Base-by-base conservation (phyloP, 2,329 filamentous ascomycete genomes). In the Arthroderma sp. region DNA sequence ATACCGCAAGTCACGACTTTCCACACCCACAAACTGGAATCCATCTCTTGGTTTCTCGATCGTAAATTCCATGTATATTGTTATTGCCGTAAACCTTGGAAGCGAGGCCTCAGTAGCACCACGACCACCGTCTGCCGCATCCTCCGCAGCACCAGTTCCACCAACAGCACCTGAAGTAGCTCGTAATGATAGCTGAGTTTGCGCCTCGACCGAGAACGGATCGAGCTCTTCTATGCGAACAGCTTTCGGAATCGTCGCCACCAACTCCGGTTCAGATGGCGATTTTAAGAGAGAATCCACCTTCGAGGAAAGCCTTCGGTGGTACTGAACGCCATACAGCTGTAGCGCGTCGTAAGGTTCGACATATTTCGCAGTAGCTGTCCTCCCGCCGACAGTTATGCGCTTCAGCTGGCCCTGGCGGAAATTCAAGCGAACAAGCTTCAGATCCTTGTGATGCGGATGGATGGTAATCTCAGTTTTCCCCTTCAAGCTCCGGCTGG, bases 11-110 rank as follows among this genome's bases (percentile, higher is more conserved):
- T 96, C 91, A 54, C 84, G 81, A 58, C 85, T 83, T 47, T 89
- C 84, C 38, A 93, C 81, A 2, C 93, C 91, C 15, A 94, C 88
- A 71, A 96, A 98, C 60, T 96, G 91, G 58, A 97, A 71, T 21
- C 89, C 91, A 69, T 98, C 93, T 49, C 88, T 81, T 54, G 91
- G 85, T 63, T 82, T 82, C 54, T 82, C 82, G 35, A 88, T 82
- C 21, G 79, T 76, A 67, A 95, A 98, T 35, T 93, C 87, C 58
- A 96, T 86, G 51, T 80, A 78, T 47, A 88, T 68, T 52, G 75
- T 79, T 53, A 88, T 67, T n/a, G 82, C 77, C 56, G 79, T 78
- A 66, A 81, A 87, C 59, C 74, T 71, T 8, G 73, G 72, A 25
- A 73, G 65, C 15, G 70, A 68, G 1, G 71, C 69, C 38, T 76